Percentiles rank a stretch among this genome's conserved stretches.
Conservation (phyloP, 805 yeast genomes). For the Teunomyces kruisii region DNA sequence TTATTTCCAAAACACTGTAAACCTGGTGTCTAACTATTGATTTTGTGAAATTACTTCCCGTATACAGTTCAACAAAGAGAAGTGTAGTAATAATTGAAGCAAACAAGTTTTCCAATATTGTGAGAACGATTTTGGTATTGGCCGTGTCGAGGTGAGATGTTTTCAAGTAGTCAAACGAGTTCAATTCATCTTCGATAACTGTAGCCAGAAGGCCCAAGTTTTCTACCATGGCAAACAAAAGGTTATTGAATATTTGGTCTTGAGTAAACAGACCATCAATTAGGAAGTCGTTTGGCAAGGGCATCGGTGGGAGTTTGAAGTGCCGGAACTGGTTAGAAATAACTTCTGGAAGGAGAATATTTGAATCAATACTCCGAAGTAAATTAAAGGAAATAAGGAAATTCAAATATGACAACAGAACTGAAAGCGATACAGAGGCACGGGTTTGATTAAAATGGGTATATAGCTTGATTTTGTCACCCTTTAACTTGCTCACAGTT, state of each 20-base stretch:
- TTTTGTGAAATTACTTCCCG: slow-evolving; percentile 3
- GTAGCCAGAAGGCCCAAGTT: slow-evolving; percentile 10
- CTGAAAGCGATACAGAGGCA: slow-evolving; percentile 21
- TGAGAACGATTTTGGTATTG: slow-evolving; percentile 11
- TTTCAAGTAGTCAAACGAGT: slow-evolving; percentile 10
- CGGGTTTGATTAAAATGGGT: slow-evolving; percentile 16
- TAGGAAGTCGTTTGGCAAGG: slow-evolving; percentile 23
- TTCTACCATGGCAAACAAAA: slow-evolving; percentile 8
- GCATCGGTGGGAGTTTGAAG: slow-evolving; percentile 28
- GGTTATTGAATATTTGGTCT: slow-evolving; percentile 5
- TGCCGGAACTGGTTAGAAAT: slow-evolving; percentile 14
- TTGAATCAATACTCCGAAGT: slow-evolving; percentile 7
- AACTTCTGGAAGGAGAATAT: slow-evolving; percentile 10
- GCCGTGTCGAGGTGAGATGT: neutral
- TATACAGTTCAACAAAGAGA: slow-evolving; percentile 5
- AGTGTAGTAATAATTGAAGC: slow-evolving; percentile 16
- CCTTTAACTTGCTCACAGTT: slow-evolving; percentile 3
- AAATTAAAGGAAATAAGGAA: slow-evolving; percentile 16
- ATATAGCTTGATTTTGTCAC: slow-evolving; percentile 15
- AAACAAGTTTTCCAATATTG: slow-evolving; percentile 16
- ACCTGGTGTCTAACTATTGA: slow-evolving; percentile 2
- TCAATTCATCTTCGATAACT: slow-evolving; percentile 16
- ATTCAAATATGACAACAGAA: slow-evolving; percentile 16
- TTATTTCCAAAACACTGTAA: slow-evolving; percentile 6
- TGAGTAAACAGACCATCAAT: slow-evolving; percentile 7